Base-by-base conservation (phyloP, 2,329 filamentous ascomycete species). In the Pleomassaria siparia region DNA sequence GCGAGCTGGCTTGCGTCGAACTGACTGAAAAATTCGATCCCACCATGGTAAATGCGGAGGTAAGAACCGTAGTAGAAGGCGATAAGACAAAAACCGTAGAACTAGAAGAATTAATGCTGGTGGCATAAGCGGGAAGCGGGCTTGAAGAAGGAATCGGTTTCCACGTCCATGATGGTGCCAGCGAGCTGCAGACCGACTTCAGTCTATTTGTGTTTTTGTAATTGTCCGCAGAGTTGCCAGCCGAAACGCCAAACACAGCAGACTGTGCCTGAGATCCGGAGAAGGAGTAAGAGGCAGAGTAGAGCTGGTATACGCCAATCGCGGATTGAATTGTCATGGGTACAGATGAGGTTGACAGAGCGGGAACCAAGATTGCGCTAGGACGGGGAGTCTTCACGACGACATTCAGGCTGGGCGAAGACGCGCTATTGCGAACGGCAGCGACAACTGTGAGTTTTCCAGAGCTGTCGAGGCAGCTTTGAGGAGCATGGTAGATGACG, bases 401-500 rank as follows among this genome's bases (percentile, higher is more conserved):
- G 7, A 64, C 48, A 21, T 54, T 42, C 2, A 66, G 47, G 26
- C 45, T 61, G 0, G 59, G 55, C 4, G 44, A 26, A n/a, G 43
- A 30, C 21, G 40, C 35, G 11, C 40, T 44, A 29, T 49, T 55
- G 8, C 62, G 60, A 36, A 64, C 53, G 22, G 60, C 64, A 36
- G 64, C 64, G 21, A 59, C 51, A 15, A 60, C 52, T 8, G 58
- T 61, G 21, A 67, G 43, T 15, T 49, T 49, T n/a, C 39, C 39
- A 12, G 58, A 56, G 8, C 41, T 46, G 40, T 54, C 47, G 13
- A 83, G 64, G 56, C 82, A 85, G 69, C 80, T 84, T 59, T 84
- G 81, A 1, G 78, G 75, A 16, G 66, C 71, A 62, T 84, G 81
- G 37, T 82, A 69, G 28, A 85, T 68, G 20, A 84, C 66, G 7